A percentile compares a stretch with the other conserved stretches of the same genome.
Evolutionary conservation across 768 basidiomycete species (phyloP).

Genomic region (Tylopilus rubrobrunneus): DNA sequence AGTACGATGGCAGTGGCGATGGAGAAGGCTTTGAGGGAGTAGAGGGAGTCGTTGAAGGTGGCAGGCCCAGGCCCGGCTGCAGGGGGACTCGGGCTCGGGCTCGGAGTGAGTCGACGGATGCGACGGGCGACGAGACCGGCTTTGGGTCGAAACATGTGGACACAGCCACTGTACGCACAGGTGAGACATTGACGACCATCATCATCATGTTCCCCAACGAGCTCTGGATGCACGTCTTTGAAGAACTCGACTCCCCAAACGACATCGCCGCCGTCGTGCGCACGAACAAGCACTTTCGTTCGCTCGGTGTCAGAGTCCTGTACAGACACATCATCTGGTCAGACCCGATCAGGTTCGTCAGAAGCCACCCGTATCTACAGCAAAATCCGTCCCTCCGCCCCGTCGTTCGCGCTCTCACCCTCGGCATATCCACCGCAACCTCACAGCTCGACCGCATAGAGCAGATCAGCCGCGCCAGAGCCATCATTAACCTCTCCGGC

Average conservation of each 20-base stretch:
- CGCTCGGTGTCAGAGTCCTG: slow-evolving; percentile 27
- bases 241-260: slow-evolving; percentile 26
- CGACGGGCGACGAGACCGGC: neutral
- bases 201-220: slow-evolving; percentile 30
- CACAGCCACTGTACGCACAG: slow-evolving; percentile 1
- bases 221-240: slow-evolving; percentile 38
- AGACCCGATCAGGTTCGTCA: slow-evolving; percentile 25
- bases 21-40: slow-evolving; percentile 59
- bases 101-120: neutral
- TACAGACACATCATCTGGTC: slow-evolving; percentile 36
- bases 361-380: slow-evolving; percentile 18
- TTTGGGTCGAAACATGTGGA: neutral
- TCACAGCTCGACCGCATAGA: slow-evolving; percentile 23
- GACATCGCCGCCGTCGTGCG: slow-evolving; percentile 33
- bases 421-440: slow-evolving; percentile 24
- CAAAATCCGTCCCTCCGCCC: slow-evolving; percentile 5
- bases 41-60: slow-evolving; percentile 49
- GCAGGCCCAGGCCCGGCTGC: too few relatives aligned
- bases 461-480: slow-evolving; percentile 27
- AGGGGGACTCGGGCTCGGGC: neutral
- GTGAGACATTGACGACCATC: neutral
- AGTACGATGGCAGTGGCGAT: slow-evolving; percentile 61
- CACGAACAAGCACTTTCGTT: slow-evolving; percentile 30
- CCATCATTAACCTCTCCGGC: slow-evolving; percentile 17
- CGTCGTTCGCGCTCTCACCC: slow-evolving; percentile 21